Evolutionary conservation across 345 rosid genomes (phyloP), one percentile per base, ranked within the genome.

Genomic region (Excoecaria cochinchinensis): DNA sequence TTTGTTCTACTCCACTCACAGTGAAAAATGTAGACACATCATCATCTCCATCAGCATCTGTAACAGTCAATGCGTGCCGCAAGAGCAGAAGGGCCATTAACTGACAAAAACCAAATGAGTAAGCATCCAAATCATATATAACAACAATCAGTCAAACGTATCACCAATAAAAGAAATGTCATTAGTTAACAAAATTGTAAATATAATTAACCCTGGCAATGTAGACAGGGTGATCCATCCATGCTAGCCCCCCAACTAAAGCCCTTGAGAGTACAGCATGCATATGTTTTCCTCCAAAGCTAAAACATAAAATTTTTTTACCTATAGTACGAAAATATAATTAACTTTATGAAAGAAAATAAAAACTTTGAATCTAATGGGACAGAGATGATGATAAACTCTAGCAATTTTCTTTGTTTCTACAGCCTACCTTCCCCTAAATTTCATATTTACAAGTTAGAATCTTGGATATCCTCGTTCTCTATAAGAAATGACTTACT

Each of bases 51-150:
- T 84, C 88, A 74, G 85, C 80, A 66, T 91, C 95, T 22, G 95
- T 86, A 67, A 89, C 76, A 69, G 90, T 84, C 82, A 93, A 70
- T 38, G 97, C 93, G 74, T 87, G 90, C 73, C 98, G 85, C 86
- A 93, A 75, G 48, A 93, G 89, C 73, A 93, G 82, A 82, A 93
- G 93, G 76, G 90, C 91, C 97, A 93, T 90, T 80, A 93, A 76
- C 98, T 93, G 78, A 15, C 25, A 6, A 22, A 50, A 51, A 77
- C 39, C 78, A 14, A 36, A 52, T 14, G 24, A 58, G 64, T 74
- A 21, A 61, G 47, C 70, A 50, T 65, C 50, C 48, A 42, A 56
- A 53, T 67, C 69, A 65, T 63, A 63, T 58, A 69, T 60, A 58
- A 63, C 10, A 7, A 57, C 5, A 63, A 72, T 17, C 38, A 71